Evolutionary conservation across 306 rosid species (phyloP), one percentile per base, ranked within the genome.

Genomic region (Vigna trinervia): DNA sequence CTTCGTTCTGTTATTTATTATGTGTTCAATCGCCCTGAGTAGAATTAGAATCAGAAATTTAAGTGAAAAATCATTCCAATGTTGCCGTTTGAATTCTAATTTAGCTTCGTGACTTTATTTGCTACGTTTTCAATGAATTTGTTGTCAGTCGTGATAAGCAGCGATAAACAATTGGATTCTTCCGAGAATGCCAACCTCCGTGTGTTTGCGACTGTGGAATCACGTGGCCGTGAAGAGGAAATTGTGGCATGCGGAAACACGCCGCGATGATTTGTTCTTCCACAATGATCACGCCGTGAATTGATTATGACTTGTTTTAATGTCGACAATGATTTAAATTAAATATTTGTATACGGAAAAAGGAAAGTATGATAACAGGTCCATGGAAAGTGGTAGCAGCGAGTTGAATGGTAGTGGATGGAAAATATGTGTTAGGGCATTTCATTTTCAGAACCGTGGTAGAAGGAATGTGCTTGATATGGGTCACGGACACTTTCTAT

Each of bases 31-130:
- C 23, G 39, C 9, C 8, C 20, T 57, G 57, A 5, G 9, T 20
- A 15, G 58, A 60, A 66, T 12, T 50, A 9, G 68, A 59, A 75
- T n/a, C 26, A 8, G 66, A 26, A 75, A 47, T 46, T 15, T 26
- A 3, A 67, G 56, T 57, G 17, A 43, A 23, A 30, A 23, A 2
- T 30, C 2, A n/a, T 6, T 46, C 59, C 32, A 28, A 53, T 45
- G 38, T 13, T 38, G 69, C 30, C 69, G 52, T 28, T 26, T 2
- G 20, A 26, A 64, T 71, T 82, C n/a, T 13, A 22, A 14, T 32
- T 45, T 13, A 36, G 41, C 17, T 41, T 9, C 12, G 23, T 41
- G 12, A 45, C 12, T 12, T 45, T 45, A 12, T 12, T 45, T 11
- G 15, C 17, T 61, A 12, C 13, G 30, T 43, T 34, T 71, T 20